Conservation (phyloP, 371 early-diverging fungal genomes). For the Circinella minor region DNA sequence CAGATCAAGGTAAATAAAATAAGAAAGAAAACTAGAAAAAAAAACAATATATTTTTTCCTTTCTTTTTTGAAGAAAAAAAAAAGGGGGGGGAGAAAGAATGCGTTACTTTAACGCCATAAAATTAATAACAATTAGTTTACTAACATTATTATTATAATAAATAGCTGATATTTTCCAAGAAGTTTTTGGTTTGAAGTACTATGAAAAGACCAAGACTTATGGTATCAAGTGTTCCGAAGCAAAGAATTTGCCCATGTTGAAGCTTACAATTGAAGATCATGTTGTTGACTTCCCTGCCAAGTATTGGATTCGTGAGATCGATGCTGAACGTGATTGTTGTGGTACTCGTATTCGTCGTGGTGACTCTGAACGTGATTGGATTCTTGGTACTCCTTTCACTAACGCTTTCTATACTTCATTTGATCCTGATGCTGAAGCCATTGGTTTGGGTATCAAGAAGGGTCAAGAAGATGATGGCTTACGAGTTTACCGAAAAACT, state of each 20-base stretch:
- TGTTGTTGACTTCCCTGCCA: slow-evolving; percentile 41
- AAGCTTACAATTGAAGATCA: slow-evolving; percentile 40
- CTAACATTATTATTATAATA: background rate
- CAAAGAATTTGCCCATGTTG: slow-evolving; percentile 41
- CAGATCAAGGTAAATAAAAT: slow-evolving; percentile 38
- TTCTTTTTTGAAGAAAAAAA: background rate
- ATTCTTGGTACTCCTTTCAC: slow-evolving; percentile 48
- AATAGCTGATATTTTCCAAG: slow-evolving; percentile 47
- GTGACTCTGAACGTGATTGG: slow-evolving; percentile 46
- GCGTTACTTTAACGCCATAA: too few relatives aligned
- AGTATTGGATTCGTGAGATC: slow-evolving; percentile 46
- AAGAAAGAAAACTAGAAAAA: too few relatives aligned
- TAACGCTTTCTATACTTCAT: slow-evolving; percentile 52
- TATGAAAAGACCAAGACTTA: slow-evolving; percentile 42
- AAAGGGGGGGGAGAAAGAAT: background rate
- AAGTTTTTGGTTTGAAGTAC: slow-evolving; percentile 45
- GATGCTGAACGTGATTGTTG: slow-evolving; percentile 44
- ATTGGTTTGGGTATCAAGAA: slow-evolving; percentile 49
- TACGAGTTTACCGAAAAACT: slow-evolving; percentile 28
- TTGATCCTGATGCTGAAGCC: slow-evolving; percentile 39
- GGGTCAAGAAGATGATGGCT: slow-evolving; percentile 35
- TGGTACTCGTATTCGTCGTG: slow-evolving; percentile 40
- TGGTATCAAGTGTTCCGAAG: slow-evolving; percentile 49
- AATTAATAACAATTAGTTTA: too few relatives aligned
- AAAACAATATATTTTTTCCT: background rate